Percentiles rank a stretch among this genome's conserved stretches.
These are phyloP conservation scores for Stephania yunnanensis DNA, from an alignment of 164 flowering plant species.

Conservation along the genomic window DNA sequence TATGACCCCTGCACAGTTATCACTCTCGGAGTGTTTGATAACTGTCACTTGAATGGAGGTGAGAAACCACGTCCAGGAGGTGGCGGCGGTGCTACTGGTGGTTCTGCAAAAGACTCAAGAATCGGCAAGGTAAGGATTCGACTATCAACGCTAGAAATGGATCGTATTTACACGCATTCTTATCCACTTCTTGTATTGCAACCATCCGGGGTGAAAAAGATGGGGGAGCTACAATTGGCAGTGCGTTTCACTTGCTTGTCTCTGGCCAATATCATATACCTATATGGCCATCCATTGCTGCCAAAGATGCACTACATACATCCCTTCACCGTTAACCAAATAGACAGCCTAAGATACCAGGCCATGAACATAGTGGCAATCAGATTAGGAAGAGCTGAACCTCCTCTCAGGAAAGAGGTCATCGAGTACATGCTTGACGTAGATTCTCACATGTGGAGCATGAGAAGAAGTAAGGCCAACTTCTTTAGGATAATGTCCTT, in stretches of 20 bases:
- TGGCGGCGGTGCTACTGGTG: conserved; percentile 1
- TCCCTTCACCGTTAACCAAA: conserved; percentile 52
- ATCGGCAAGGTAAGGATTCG: conserved; percentile 55
- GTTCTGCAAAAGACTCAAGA: conserved; percentile 26
- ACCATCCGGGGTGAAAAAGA: conserved; percentile 52
- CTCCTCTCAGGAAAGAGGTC: conserved; percentile 51
- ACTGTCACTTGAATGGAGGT: conserved; percentile 34
- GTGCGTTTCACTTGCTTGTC: conserved; percentile 46
- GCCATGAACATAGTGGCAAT: conserved; percentile 51
- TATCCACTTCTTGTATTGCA: conserved; percentile 54
- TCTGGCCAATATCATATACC: conserved; percentile 37
- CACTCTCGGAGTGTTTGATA: conserved; percentile 52
- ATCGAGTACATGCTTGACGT: conserved; percentile 67
- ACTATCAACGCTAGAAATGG: conserved; percentile 44
- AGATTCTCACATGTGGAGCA: conserved; percentile 60
- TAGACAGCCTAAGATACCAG: conserved; percentile 41
- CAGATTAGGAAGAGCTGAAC: conserved; percentile 52
- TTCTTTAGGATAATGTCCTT: conserved; percentile 52
- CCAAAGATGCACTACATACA: conserved; percentile 58
- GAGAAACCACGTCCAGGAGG: conserved; percentile 13
- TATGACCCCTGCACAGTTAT: conserved; percentile 61
- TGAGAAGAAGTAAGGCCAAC: conserved; percentile 64
- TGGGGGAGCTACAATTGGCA: conserved; percentile 46
- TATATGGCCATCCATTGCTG: conserved; percentile 42
- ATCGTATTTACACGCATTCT: conserved; percentile 40